A percentile compares a stretch with the other conserved stretches of the same genome.
Evolutionary conservation across 1,284 basidiomycete genomes (phyloP).

Genomic region (Cryptococcus deneoformans): DNA sequence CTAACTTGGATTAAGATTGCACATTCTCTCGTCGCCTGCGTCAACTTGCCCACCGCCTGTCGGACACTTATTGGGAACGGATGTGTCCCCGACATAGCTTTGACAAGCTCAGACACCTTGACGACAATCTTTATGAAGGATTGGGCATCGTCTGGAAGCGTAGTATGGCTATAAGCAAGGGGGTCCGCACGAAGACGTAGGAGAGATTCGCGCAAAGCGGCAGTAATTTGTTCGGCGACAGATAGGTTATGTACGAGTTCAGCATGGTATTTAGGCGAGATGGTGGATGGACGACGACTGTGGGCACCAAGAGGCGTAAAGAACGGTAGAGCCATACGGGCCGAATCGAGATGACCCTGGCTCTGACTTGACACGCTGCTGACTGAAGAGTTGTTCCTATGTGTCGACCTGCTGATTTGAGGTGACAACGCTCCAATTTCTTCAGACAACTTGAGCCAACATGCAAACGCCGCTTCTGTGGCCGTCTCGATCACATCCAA

Average conservation of each 20-base stretch:
- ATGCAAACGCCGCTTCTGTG: slow-evolving; percentile 50
- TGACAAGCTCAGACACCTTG: slow-evolving; percentile 49
- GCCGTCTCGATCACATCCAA: slow-evolving; percentile 52
- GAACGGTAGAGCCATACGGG: slow-evolving; percentile 6
- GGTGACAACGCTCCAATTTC: slow-evolving; percentile 45
- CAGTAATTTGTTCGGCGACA: slow-evolving; percentile 41
- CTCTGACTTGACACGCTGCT: slow-evolving; percentile 11
- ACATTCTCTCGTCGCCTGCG: slow-evolving; percentile 52
- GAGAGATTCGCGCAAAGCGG: slow-evolving; percentile 33
- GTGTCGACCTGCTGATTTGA: slow-evolving; percentile 8
- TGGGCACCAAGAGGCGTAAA: slow-evolving; percentile 1
- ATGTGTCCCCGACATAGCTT: slow-evolving; percentile 46
- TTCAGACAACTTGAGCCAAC: slow-evolving; percentile 52
- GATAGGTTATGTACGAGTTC: slow-evolving; percentile 45
- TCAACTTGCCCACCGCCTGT: slow-evolving; percentile 45
- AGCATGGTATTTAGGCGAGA: slow-evolving; percentile 29
- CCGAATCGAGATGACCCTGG: slow-evolving; percentile 9
- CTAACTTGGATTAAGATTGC: slow-evolving; percentile 51
- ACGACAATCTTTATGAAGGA: slow-evolving; percentile 51
- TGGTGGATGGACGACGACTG: slow-evolving; percentile 24
- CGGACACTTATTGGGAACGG: slow-evolving; percentile 36
- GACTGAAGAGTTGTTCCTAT: slow-evolving; percentile 22
- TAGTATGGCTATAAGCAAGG: slow-evolving; percentile 22
- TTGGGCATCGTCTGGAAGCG: slow-evolving; percentile 38
- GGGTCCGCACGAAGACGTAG: slow-evolving; percentile 44